A percentile compares a stretch with the other conserved stretches of the same genome.
Conservation (phyloP, 1,284 basidiomycete genomes). For the Cryptococcus maquisensis region DNA sequence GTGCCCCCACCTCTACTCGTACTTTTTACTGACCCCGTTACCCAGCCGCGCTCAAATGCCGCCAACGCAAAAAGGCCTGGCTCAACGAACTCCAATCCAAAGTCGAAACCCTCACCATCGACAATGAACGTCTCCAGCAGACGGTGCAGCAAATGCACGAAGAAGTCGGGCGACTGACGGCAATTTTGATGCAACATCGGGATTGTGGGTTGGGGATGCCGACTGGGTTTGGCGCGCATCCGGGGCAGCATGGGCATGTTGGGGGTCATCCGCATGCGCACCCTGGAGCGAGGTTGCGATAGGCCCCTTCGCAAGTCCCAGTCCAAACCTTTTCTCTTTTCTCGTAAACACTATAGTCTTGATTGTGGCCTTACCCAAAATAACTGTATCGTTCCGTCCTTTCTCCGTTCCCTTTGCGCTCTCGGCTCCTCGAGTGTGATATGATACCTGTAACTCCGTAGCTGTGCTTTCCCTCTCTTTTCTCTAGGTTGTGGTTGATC, state of each 20-base stretch:
- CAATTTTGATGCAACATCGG: constrained; percentile 48
- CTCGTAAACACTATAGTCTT: not conserved
- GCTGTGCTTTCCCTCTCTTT: too few species aligned
- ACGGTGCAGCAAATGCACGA: constrained; percentile 54
- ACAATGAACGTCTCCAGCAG: constrained; percentile 82
- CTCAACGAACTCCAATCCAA: constrained; percentile 86
- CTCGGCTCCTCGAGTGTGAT: too few species aligned
- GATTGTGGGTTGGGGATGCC: constrained; percentile 42
- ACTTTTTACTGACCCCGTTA: not conserved
- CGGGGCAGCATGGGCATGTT: not conserved
- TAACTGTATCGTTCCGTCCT: too few species aligned
- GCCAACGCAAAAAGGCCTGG: constrained; percentile 98
- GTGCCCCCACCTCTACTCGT: constrained; percentile 15
- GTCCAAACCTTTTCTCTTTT: not conserved
- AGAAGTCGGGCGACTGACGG: constrained; percentile 57
- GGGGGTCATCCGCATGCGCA: not conserved
- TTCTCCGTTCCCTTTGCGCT: too few species aligned
- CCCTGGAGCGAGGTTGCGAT: not conserved
- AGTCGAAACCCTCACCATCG: constrained; percentile 80
- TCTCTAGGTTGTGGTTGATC: too few species aligned
- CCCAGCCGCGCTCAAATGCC: constrained; percentile 92
- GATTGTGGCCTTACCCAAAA: too few species aligned
- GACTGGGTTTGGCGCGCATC: constrained; percentile 22
- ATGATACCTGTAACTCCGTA: too few species aligned
- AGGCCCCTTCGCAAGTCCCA: too few species aligned